Conservation (phyloP, 495 filamentous ascomycete species). For the Penicillium paxilli region DNA sequence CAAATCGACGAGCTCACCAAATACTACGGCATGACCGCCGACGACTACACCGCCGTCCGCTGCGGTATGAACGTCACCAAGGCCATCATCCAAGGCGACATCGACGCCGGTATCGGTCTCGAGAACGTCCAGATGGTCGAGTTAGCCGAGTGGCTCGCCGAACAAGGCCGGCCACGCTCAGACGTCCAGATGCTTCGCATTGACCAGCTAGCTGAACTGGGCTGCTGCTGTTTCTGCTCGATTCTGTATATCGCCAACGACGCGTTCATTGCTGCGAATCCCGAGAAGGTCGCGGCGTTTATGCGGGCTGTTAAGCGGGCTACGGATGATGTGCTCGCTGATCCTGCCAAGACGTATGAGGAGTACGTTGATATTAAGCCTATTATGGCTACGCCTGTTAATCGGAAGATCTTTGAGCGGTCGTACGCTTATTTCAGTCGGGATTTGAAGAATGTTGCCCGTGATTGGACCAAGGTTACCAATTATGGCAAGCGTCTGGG, state of each 20-base stretch:
- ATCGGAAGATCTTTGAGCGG: conserved; percentile 72
- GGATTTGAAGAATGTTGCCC: conserved; percentile 67
- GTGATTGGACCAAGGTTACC: conserved; percentile 71
- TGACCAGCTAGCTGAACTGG: conserved; percentile 68
- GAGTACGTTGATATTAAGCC: conserved; percentile 70
- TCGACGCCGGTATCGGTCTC: conserved; percentile 69
- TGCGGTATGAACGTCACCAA: conserved; percentile 64
- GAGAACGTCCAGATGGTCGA: conserved; percentile 77
- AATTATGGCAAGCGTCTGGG: conserved; percentile 66
- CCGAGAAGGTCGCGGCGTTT: conserved; percentile 57
- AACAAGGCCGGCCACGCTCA: conserved; percentile 56
- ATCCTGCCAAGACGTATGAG: conserved; percentile 57
- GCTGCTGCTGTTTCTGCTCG: conserved; percentile 75
- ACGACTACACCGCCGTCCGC: conserved; percentile 69
- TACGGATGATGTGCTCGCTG: conserved; percentile 64
- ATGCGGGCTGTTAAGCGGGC: conserved; percentile 65
- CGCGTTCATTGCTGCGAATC: conserved; percentile 59
- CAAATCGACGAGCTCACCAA: conserved; percentile 74
- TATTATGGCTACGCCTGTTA: conserved; percentile 61
- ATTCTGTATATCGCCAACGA: conserved; percentile 74
- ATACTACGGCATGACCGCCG: conserved; percentile 68
- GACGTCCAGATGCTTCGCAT: conserved; percentile 75
- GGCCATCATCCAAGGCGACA: conserved; percentile 63
- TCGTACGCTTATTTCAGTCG: conserved; percentile 70
- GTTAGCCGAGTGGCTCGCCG: conserved; percentile 65